phyloP scores from a whole-genome alignment of 2,329 filamentous ascomycete species.

The Fusarium liriodendri region DNA sequence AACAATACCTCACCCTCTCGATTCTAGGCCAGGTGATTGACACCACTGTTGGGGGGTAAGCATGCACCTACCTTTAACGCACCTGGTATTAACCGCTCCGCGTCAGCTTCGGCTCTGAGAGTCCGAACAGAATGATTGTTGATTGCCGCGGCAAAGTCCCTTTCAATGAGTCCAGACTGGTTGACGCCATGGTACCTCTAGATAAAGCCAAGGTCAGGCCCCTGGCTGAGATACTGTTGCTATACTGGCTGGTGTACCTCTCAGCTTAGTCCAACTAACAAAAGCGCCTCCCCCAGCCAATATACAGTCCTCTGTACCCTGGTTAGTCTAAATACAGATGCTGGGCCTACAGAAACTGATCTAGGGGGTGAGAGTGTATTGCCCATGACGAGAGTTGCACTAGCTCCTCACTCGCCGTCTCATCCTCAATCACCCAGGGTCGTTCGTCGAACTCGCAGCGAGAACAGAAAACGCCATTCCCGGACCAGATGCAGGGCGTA shows the following conservation, averaged over 20 bases:
- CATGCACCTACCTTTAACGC: not conserved
- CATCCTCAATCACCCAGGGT: accelerated
- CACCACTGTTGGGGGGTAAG: not conserved
- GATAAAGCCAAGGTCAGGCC: not conserved
- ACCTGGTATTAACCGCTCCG: not conserved
- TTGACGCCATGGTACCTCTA: not conserved
- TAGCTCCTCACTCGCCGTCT: not conserved
- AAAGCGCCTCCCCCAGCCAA: not conserved
- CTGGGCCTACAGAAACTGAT: not conserved
- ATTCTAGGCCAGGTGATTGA: not conserved
- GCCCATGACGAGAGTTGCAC: not conserved
- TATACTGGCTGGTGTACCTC: not conserved
- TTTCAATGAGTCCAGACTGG: not conserved
- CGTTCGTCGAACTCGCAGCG: not conserved
- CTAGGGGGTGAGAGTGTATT: not conserved
- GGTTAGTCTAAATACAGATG: not conserved
- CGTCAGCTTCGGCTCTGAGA: not conserved
- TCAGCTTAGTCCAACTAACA: not conserved
- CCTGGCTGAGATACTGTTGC: not conserved
- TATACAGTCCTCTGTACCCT: not conserved
- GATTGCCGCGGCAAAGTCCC: not conserved
- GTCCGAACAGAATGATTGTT: not conserved
- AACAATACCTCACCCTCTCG: not conserved
- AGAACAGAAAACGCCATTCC: accelerated
- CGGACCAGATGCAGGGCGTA: not conserved